These are phyloP conservation scores for Fraxinus quadrangulata DNA, from an alignment of 257 asterid genomes.

Conservation along the genomic window DNA sequence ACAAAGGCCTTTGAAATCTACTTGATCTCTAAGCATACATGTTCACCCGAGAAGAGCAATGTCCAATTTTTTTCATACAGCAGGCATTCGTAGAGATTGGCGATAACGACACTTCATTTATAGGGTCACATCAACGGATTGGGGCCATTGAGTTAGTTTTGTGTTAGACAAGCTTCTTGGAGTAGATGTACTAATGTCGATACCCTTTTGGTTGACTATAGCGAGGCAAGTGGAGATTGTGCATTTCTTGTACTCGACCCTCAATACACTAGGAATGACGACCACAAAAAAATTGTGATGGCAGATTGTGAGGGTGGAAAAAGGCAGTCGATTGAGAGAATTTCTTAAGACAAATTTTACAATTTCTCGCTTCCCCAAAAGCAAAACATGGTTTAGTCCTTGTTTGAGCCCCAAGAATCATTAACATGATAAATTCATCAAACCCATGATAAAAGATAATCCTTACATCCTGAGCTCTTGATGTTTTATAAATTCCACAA, in stretches of 20 bases:
- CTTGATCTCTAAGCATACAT: too few species aligned
- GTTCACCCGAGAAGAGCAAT: neutral
- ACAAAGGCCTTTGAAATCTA: too few species aligned
- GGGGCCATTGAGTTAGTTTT: constrained; percentile 93
- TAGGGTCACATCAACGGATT: constrained; percentile 94
- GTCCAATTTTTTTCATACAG: constrained; percentile 41
- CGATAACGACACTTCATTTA: constrained; percentile 86
- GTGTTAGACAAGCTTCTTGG: constrained; percentile 93
- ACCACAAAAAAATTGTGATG: constrained; percentile 72
- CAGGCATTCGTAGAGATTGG: constrained; percentile 91
- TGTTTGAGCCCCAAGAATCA: too few species aligned
- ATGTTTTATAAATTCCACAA: too few species aligned
- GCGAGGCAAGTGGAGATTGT: constrained; percentile 80
- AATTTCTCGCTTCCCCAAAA: constrained; percentile 89
- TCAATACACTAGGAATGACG: constrained; percentile 83
- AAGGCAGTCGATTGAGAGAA: constrained; percentile 49
- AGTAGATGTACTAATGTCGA: constrained; percentile 42
- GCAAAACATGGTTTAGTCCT: constrained; percentile 59
- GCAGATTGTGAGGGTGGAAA: constrained; percentile 99
- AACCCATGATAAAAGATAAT: too few species aligned
- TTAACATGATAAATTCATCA: too few species aligned
- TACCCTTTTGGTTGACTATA: constrained; percentile 88
- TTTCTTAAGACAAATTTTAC: constrained; percentile 61
- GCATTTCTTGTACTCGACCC: constrained; percentile 93
- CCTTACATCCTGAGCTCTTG: too few species aligned